Evolutionary conservation across 2,329 filamentous ascomycete genomes (phyloP).

Genomic region (Phyllosticta ampelicida): DNA sequence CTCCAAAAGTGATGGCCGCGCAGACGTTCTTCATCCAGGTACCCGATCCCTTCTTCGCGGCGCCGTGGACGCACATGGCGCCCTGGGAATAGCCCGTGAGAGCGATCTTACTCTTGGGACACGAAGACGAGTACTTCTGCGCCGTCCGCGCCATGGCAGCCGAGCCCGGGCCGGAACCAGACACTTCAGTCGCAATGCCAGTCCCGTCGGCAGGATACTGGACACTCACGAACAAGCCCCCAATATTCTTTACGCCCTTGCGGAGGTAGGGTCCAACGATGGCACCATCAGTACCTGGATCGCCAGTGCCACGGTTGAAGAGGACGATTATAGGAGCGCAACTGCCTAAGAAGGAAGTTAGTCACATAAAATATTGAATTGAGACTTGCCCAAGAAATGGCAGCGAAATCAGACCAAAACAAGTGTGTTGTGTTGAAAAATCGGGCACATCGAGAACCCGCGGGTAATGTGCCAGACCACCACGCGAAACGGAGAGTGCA

Average conservation of each 20-base stretch:
- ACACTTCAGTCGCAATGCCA: constrained; percentile 20
- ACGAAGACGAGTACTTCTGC: constrained; percentile 28
- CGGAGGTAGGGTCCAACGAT: constrained; percentile 42
- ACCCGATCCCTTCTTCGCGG: neutral
- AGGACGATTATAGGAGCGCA: constrained; percentile 37
- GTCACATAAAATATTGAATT: neutral
- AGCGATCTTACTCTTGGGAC: constrained; percentile 37
- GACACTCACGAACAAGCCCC: constrained; percentile 40
- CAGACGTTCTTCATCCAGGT: constrained; percentile 12
- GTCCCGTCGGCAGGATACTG: constrained; percentile 36
- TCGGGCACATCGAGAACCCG: too few relatives aligned
- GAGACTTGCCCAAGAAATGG: too few relatives aligned
- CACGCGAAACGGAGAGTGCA: neutral
- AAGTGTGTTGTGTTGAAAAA: neutral
- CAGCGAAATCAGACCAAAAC: too few relatives aligned
- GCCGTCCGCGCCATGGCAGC: constrained; percentile 33
- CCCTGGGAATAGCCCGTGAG: constrained; percentile 36
- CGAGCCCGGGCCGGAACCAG: neutral
- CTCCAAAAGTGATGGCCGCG: constrained; percentile 27
- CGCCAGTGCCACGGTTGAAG: constrained; percentile 46
- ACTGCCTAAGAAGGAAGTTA: neutral
- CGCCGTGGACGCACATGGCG: constrained; percentile 23
- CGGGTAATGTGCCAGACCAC: neutral
- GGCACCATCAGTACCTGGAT: constrained; percentile 38
- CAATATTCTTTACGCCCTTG: constrained; percentile 34